Base-by-base conservation (phyloP, 805 yeast genomes). In the Candida sphagnicola region DNA sequence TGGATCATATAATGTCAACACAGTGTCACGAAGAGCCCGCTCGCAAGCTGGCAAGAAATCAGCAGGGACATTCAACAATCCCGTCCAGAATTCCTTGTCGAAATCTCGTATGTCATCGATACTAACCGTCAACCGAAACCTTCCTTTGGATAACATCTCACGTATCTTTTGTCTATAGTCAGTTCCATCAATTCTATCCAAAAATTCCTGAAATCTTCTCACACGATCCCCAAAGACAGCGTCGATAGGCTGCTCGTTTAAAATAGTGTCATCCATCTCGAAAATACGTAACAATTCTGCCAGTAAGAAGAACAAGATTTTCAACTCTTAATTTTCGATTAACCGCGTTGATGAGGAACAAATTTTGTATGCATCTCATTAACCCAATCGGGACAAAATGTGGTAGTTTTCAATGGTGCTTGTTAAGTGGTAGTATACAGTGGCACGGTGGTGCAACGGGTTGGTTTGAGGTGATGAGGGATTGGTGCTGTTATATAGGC, bases 31-130 rank as follows among this genome's bases (percentile, higher is more conserved):
- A 30, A 93, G 66, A 1, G 96, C 97, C 40, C 82, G 72, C 56
- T 90, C 95, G 39, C 90, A 82, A 5, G 98, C 88, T 4, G 97
- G 97, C 19, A 91, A 66, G 50, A 60, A 90, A 39, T 88, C 96
- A 1, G 95, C 80, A 0, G 99, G 99, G 15, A 67, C 67, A 39
- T 77, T 68, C 38, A 93, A 62, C 8, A 89, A 54, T 2, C 98
- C 95, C 2, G 60, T 57, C 85, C 97, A 93, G 47, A 81, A 77
- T 1, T 75, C 78, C 37, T 76, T 67, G 62, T 90, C 95, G 55
- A 85, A 90, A 36, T 82, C 90, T 49, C 97, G 74, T 14, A 93
- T 59, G 47, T 91, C 97, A 61, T 93, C 99, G 31, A 93, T 69
- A 12, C 89, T 79, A 2, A 91, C 82, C 2, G 73, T 67, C 31